A percentile compares a stretch with the other conserved stretches of the same genome.
phyloP scores from a whole-genome alignment of 768 basidiomycete species.

The Boletus patriciae region DNA sequence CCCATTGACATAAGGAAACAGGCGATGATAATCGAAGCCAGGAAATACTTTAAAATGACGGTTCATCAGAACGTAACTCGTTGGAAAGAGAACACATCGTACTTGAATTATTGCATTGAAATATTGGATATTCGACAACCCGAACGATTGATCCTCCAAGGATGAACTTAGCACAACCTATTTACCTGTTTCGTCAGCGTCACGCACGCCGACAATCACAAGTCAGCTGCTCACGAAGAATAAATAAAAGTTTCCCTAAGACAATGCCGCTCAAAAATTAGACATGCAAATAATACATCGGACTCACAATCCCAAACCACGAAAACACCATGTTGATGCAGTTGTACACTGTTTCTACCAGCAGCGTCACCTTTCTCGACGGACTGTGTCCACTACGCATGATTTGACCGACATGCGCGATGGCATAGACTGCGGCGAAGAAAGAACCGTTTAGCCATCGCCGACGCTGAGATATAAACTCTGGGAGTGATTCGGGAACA shows the following conservation, averaged over 20 bases:
- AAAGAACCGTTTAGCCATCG: slow-evolving; percentile 93
- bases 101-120: slow-evolving; percentile 80
- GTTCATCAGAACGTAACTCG: slow-evolving; percentile 1
- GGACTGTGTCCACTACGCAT: slow-evolving; percentile 60
- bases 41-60: slow-evolving; percentile 56
- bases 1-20: slow-evolving; percentile 96
- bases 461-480: slow-evolving; percentile 90
- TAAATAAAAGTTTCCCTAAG: slow-evolving; percentile 89
- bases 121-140: slow-evolving; percentile 60
- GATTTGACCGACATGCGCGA: slow-evolving; percentile 61
- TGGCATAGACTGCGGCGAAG: slow-evolving; percentile 92
- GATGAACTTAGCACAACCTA: slow-evolving; percentile 89
- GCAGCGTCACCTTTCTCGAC: slow-evolving; percentile 67
- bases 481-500: slow-evolving; percentile 88
- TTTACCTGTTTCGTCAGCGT: not conserved
- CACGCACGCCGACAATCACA: not conserved
- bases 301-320: slow-evolving; percentile 88
- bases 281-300: not conserved
- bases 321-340: slow-evolving; percentile 84
- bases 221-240: slow-evolving; percentile 70
- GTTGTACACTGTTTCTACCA: slow-evolving; percentile 85
- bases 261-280: not conserved
- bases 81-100: slow-evolving; percentile 4
- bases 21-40: slow-evolving; percentile 83
- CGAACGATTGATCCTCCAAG: slow-evolving; percentile 71